Conservation (phyloP, 495 filamentous ascomycete genomes). For the Aspergillus heteromorphus region DNA sequence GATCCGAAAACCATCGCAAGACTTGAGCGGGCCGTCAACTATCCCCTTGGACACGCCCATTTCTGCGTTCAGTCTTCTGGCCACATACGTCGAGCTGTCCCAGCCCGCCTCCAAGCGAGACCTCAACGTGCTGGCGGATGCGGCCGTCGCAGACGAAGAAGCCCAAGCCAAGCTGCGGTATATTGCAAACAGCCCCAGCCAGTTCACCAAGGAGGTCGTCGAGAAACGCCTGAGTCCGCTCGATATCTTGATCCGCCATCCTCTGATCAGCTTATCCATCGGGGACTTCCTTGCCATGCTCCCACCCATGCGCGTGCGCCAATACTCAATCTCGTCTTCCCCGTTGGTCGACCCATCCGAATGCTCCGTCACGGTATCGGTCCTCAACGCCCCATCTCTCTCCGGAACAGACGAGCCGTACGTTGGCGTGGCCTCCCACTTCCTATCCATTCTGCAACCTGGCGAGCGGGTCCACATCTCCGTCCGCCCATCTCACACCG, state of each 20-base stretch:
- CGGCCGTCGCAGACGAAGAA: not conserved
- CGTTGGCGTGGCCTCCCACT: constrained; percentile 5
- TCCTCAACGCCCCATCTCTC: not conserved
- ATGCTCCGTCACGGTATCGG: not conserved
- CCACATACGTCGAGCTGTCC: constrained; percentile 3
- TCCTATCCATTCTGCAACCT: not conserved
- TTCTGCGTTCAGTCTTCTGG: not conserved
- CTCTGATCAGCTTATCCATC: constrained; percentile 51
- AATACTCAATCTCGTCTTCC: constrained; percentile 70
- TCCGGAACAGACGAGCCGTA: not conserved
- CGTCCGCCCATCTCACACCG: not conserved
- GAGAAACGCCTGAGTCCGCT: not conserved
- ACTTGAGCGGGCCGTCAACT: not conserved
- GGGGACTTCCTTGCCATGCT: constrained; percentile 44
- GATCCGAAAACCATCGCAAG: not conserved
- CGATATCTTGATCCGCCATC: constrained; percentile 6
- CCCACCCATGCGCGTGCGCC: constrained; percentile 56
- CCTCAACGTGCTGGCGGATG: not conserved
- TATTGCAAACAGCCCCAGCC: not conserved
- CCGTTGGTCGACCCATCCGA: constrained; percentile 23
- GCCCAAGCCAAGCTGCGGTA: not conserved
- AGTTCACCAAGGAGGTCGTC: not conserved
- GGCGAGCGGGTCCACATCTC: constrained; percentile 5
- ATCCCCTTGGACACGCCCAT: not conserved
- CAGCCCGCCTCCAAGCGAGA: constrained; percentile 5